Base-by-base conservation (phyloP, 2,329 filamentous ascomycete species). In the Herpotrichia juniperi region DNA sequence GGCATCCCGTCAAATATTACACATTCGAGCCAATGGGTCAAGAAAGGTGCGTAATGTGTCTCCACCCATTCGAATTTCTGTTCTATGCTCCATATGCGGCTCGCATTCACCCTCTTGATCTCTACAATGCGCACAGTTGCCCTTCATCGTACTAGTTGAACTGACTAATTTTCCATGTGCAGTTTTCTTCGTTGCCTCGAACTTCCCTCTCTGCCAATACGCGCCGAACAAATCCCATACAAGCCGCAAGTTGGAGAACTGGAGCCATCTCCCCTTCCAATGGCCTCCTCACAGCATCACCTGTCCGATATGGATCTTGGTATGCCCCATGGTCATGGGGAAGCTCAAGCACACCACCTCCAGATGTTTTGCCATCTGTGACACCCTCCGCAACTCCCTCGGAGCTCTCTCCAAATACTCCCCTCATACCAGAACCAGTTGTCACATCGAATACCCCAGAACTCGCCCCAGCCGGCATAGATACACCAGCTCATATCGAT, bases 291-390 rank as follows among this genome's bases (percentile, higher is more conserved):
- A 61, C 50, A 31, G 56, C 63, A 22, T 64, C 65, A 4, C 58
- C 64, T 46, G 59, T 66, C 48, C 60, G 64, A 45, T 53, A 69
- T 62, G 58, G 60, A 34, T 73, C 69, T 8, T 73, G 70, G 70
- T 73, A 71, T 42, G 63, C 66, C 25, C 66, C 68, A 10, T 71
- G 69, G 68, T 67, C 66, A 51, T 73, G 68, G 69, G 67, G 67
- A 2, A 58, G 53, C 28, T 67, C 64, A 4, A 67, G 59, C 53
- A 59, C 58, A 11, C 57, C 66, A 5, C 22, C 48, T 8, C 31
- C 26, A 37, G 35, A 43, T 31, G 49, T 48, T 22, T 24, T 16
- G n/a, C 21, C 37, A 16, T 17, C 28, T 31, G 28, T 31, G 9
- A 31, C 28, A 31, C 9, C 28, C 28, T 31, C 40, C 10, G 30